A percentile compares a stretch with the other conserved stretches of the same genome.
These are phyloP conservation scores for Thuidium tamariscinum DNA, from an alignment of 225 moss, liverwort and hornwort genomes.

Conservation along the genomic window DNA sequence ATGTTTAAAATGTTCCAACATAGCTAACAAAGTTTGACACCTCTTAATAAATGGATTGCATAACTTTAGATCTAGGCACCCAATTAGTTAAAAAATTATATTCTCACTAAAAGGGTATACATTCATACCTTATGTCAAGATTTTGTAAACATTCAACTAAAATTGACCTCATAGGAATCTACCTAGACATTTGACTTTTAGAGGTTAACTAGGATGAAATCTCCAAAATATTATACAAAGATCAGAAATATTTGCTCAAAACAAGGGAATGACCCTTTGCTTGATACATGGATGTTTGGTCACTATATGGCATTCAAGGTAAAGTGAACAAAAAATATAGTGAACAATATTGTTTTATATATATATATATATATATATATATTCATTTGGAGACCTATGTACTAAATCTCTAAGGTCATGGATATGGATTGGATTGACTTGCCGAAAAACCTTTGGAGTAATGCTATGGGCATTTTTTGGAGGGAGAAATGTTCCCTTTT, in stretches of 20 bases:
- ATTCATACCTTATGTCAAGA: no score
- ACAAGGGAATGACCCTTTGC: accelerated
- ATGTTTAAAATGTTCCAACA: no score
- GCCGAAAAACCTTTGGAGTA: accelerated
- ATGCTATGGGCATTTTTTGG: accelerated
- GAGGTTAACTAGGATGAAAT: neutral
- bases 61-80: no score
- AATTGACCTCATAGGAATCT: no score
- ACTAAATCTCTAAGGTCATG: neutral
- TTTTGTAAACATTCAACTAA: no score
- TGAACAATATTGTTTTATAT: no score
- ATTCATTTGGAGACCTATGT: neutral
- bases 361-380: no score
- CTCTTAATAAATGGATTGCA: no score
- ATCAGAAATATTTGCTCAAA: neutral
- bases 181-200: no score
- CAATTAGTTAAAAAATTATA: no score
- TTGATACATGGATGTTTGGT: neutral
- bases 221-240: neutral
- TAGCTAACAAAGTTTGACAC: no score
- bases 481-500: accelerated
- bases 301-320: accelerated
- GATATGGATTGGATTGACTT: neutral
- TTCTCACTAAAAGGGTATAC: no score
- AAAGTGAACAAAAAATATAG: neutral